A percentile compares a stretch with the other conserved stretches of the same genome.
phyloP scores from a whole-genome alignment of 768 basidiomycete genomes.

The Kwoniella botswanensis region DNA sequence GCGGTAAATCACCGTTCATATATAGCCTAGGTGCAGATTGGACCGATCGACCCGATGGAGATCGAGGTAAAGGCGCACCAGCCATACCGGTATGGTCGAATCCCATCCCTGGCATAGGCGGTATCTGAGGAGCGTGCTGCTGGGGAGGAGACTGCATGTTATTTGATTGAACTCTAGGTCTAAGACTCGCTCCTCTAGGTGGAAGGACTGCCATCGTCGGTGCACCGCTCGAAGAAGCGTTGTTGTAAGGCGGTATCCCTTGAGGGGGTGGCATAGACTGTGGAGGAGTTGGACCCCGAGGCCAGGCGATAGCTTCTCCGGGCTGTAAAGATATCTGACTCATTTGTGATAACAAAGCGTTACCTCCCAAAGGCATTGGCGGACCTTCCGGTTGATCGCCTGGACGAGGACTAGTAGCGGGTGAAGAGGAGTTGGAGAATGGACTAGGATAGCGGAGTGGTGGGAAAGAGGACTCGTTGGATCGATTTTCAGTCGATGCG shows the following conservation, averaged over 20 bases:
- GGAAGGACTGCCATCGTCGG: conserved; percentile 32
- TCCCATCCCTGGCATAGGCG: conserved; percentile 13
- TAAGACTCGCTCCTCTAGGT: conserved; percentile 49
- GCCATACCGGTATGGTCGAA: conserved; percentile 12
- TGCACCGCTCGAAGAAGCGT: conserved; percentile 13
- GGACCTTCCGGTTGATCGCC: conserved; percentile 24
- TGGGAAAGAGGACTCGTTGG: conserved; percentile 34
- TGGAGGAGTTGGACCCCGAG: conserved; percentile 36
- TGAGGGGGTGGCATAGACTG: conserved; percentile 14
- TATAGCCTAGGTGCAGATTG: conserved; percentile 35
- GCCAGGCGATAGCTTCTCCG: conserved; percentile 41
- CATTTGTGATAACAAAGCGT: conserved; percentile 45
- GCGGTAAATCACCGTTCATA: conserved; percentile 35
- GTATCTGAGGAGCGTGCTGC: conserved; percentile 22
- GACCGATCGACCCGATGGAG: conserved; percentile 48
- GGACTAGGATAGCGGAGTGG: conserved; percentile 49
- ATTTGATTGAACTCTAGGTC: conserved; percentile 28
- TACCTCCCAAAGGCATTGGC: conserved; percentile 38
- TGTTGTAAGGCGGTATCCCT: conserved; percentile 7
- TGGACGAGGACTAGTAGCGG: conserved; percentile 39
- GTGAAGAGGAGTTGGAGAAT: conserved; percentile 47
- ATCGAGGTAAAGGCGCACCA: conserved; percentile 42
- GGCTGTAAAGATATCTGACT: conserved; percentile 44
- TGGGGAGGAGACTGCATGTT: conserved; percentile 14
- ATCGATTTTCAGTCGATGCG: conserved; percentile 35